Base-by-base conservation (phyloP, 345 rosid genomes). In the Dimocarpus longan region DNA sequence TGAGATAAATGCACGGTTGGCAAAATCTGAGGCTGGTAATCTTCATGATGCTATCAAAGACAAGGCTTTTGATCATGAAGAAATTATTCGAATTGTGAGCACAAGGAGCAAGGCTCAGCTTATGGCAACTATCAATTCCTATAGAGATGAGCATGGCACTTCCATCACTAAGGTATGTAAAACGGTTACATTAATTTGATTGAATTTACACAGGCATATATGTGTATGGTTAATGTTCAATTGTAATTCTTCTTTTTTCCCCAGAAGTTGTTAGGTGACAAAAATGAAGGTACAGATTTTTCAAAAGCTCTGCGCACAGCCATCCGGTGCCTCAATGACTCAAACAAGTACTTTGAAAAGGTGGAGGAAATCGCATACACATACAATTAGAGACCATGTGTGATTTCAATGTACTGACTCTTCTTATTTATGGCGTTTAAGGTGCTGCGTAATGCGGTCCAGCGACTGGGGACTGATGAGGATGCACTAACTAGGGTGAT, bases 31-130 rank as follows among this genome's bases (percentile, higher is more conserved):
- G 82, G 91, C 92, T 4, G 87, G 66, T 22, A 72, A 80, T 76
- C 92, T 92, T 65, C 88, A 83, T 12, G 82, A 82, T 32, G 91
- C 86, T 16, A 75, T 87, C 77, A 85, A 88, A 50, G 85, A 85
- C 63, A 84, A 90, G 79, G 80, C 52, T 1, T 73, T 76, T 52
- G 82, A 88, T 78, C 89, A 89, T 52, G 93, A 92, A 39, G 93
- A 90, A 54, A 68, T 88, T 16, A 81, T 92, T 11, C 80, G 96
- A 77, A 90, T 92, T 70, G 44, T 92, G 68, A 84, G 79, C 37
- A 89, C 93, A 26, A 87, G 96, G 83, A 90, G 93, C 88, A 90
- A 82, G 82, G 19, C 76, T 12, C 96, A 89, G 81, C 85, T 92
- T 81, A 69, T 82, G 83, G 93, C 90, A 1, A 89, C 92, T 57